Evolutionary conservation across 441 rosid species (phyloP).

Genomic region (Raphanus hybrid): DNA sequence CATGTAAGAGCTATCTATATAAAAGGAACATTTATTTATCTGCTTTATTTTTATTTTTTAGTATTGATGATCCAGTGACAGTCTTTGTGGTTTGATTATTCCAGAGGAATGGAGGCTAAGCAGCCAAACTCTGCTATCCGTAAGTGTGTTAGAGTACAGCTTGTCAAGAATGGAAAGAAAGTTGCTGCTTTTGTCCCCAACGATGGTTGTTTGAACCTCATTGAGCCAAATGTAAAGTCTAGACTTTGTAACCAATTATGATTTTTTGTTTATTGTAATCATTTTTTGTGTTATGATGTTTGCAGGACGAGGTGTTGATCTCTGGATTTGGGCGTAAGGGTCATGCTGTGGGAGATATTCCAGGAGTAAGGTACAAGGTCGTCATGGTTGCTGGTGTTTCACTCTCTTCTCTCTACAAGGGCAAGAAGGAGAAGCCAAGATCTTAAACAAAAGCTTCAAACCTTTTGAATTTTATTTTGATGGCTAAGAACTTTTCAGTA

Average conservation of each 20-base stretch:
- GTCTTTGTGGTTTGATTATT: neutral
- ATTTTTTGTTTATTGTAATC: neutral
- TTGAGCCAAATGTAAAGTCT: constrained; percentile 57
- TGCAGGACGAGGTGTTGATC: neutral
- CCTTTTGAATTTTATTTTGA: neutral
- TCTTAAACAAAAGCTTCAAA: neutral
- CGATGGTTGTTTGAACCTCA: constrained; percentile 69
- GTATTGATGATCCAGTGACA: neutral
- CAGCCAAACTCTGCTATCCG: constrained; percentile 72
- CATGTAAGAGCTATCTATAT: neutral
- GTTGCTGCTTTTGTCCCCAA: constrained; percentile 70
- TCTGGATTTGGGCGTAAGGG: constrained; percentile 2
- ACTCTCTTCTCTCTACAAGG: neutral
- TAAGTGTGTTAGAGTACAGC: constrained; percentile 65
- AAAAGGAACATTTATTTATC: neutral
- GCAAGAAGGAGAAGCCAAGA: constrained; percentile 5
- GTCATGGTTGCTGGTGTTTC: constrained; percentile 2
- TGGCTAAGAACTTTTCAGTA: neutral
- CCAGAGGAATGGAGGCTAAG: constrained; percentile 66
- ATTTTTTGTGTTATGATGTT: neutral
- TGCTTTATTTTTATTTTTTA: neutral
- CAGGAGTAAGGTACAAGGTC: neutral
- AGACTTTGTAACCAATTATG: neutral
- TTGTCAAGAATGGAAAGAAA: constrained; percentile 67
- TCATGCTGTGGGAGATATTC: constrained; percentile 1